Evolutionary conservation across 2,329 filamentous ascomycete species (phyloP).

Genomic region (Coniella vitis): DNA sequence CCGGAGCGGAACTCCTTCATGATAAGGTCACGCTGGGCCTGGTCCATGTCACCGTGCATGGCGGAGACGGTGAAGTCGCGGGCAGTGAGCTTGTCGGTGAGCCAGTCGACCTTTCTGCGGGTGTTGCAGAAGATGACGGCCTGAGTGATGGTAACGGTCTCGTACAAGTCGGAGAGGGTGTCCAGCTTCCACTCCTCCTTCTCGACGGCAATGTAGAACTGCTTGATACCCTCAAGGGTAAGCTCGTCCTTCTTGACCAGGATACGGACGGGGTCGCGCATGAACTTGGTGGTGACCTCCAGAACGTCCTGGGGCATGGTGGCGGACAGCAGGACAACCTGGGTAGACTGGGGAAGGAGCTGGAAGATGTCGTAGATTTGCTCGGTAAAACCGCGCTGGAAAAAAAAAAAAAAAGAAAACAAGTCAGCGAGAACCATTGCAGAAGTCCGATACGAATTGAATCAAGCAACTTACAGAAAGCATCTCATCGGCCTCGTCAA

Average conservation of each 20-base stretch:
- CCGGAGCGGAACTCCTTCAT: slow-evolving; percentile 99
- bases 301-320: slow-evolving; percentile 96
- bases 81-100: slow-evolving; percentile 98
- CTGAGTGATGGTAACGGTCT: slow-evolving; percentile 96
- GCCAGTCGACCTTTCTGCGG: slow-evolving; percentile 96
- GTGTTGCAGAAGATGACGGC: slow-evolving; percentile 99
- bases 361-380: slow-evolving; percentile 99
- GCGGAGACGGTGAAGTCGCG: slow-evolving; percentile 97
- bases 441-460: neutral
- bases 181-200: slow-evolving; percentile 99
- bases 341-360: slow-evolving; percentile 90
- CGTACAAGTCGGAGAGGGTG: slow-evolving; percentile 96
- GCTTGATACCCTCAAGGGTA: slow-evolving; percentile 94
- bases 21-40: slow-evolving; percentile 95
- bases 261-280: slow-evolving; percentile 95
- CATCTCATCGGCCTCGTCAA: slow-evolving; percentile 55
- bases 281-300: slow-evolving; percentile 99
- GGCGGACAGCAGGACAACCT: slow-evolving; percentile 96
- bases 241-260: slow-evolving; percentile 98
- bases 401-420: slow-evolving; percentile 27
- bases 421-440: too few relatives aligned
- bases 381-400: slow-evolving; percentile 93
- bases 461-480: slow-evolving; percentile 60
- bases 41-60: slow-evolving; percentile 99
- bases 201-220: slow-evolving; percentile 98